phyloP scores from a whole-genome alignment of 805 yeast genomes.

The Wickerhamomyces chambardii region DNA sequence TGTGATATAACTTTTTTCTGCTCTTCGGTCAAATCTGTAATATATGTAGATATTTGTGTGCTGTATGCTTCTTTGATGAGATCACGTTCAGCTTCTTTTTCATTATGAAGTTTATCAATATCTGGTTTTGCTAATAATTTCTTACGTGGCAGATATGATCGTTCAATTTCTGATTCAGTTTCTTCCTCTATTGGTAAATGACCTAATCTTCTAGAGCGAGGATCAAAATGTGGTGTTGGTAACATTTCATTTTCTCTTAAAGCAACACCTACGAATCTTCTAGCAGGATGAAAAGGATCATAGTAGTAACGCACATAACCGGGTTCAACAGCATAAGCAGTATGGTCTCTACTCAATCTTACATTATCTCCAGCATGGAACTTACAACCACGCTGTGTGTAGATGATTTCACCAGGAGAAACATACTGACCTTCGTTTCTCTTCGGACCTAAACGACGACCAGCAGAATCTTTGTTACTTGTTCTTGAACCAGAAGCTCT shows the following conservation, averaged over 20 bases:
- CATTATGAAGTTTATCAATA: conserved; percentile 29
- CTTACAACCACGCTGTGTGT: conserved; percentile 93
- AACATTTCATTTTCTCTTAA: conserved; percentile 50
- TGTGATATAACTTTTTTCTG: conserved; percentile 30
- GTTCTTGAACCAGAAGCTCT: conserved; percentile 94
- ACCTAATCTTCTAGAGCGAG: conserved; percentile 82
- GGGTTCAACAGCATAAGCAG: conserved; percentile 84
- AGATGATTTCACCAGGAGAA: conserved; percentile 74
- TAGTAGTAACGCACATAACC: conserved; percentile 87
- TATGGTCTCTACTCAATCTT: conserved; percentile 88
- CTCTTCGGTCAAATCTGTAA: conserved; percentile 18
- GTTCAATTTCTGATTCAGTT: conserved; percentile 47
- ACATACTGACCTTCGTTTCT: conserved; percentile 70
- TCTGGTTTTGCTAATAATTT: conserved; percentile 48
- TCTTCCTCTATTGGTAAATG: conserved; percentile 42
- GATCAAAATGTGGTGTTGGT: conserved; percentile 90
- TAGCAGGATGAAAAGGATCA: conserved; percentile 94
- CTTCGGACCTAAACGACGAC: conserved; percentile 90
- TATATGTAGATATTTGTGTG: conserved; percentile 18
- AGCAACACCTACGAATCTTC: conserved; percentile 87
- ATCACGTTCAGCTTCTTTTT: conserved; percentile 31
- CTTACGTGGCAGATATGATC: conserved; percentile 55
- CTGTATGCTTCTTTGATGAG: conserved; percentile 20
- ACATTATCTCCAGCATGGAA: conserved; percentile 93
- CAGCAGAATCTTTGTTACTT: conserved; percentile 88